These are phyloP conservation scores for Tanacetum coccineum DNA, from an alignment of 129 eudicot genomes.

Conservation along the genomic window DNA sequence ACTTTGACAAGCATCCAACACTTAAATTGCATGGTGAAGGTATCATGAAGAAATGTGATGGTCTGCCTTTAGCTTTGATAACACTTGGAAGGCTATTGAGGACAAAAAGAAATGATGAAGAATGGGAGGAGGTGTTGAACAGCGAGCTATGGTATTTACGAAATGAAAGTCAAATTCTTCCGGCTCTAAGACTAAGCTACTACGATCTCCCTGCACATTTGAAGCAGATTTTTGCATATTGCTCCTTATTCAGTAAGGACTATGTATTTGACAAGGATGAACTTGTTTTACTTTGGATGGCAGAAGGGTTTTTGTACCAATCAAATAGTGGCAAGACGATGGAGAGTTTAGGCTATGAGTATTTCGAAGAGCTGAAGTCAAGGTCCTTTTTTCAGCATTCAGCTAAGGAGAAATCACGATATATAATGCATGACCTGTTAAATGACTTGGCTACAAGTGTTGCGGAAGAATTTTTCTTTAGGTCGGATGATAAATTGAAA, in stretches of 20 bases:
- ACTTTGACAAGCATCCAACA: neutral
- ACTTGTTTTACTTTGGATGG: slow-evolving; percentile 13
- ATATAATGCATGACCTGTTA: slow-evolving; percentile 34
- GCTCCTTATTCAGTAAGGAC: neutral
- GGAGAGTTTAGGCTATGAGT: slow-evolving; percentile 32
- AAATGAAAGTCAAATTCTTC: neutral
- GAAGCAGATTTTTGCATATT: neutral
- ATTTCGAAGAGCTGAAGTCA: slow-evolving; percentile 24
- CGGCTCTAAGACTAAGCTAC: slow-evolving; percentile 4
- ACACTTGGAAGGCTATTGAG: slow-evolving; percentile 5
- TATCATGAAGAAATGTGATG: neutral
- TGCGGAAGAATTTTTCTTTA: slow-evolving; percentile 28
- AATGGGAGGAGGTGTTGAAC: slow-evolving; percentile 5
- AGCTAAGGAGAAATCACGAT: neutral
- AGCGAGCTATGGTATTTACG: slow-evolving; percentile 4
- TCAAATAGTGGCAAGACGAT: slow-evolving; percentile 17
- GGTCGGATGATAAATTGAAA: slow-evolving; percentile 26
- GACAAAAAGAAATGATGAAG: neutral
- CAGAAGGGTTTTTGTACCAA: slow-evolving; percentile 27
- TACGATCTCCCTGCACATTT: slow-evolving; percentile 7
- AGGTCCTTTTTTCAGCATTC: slow-evolving; percentile 32
- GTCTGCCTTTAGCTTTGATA: slow-evolving; percentile 4
- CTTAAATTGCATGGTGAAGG: neutral
- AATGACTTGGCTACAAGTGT: slow-evolving; percentile 35
- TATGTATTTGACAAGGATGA: slow-evolving; percentile 2